Conservation (phyloP, 1,284 basidiomycete species). For the Fomitopsis betulina region DNA sequence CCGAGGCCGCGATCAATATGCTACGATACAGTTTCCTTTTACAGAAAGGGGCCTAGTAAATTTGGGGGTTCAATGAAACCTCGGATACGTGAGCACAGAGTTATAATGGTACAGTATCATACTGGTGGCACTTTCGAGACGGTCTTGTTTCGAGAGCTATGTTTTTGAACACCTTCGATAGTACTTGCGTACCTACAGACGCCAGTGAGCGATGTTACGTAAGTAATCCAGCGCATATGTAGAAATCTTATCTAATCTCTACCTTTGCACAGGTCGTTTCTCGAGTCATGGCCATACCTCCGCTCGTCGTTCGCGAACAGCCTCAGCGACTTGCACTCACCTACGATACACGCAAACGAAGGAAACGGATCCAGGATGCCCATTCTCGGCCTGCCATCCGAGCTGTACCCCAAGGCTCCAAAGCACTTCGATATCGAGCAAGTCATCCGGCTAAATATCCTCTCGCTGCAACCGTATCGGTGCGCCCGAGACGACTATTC, state of each 20-base stretch:
- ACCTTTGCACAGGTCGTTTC: neutral
- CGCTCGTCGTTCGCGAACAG: neutral
- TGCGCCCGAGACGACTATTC: slow-evolving; percentile 97
- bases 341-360: neutral
- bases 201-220: no score
- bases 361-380: slow-evolving; percentile 30
- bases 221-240: neutral
- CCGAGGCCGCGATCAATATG: no score
- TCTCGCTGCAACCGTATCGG: slow-evolving; percentile 88
- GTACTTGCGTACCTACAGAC: no score
- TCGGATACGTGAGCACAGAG: no score
- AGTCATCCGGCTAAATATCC: slow-evolving; percentile 93
- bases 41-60: no score
- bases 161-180: no score
- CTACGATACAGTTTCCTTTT: no score
- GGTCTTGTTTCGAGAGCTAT: no score
- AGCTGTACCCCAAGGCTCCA: slow-evolving; percentile 47
- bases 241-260: neutral
- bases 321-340: neutral
- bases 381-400: slow-evolving; percentile 40
- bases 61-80: no score
- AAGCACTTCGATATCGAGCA: slow-evolving; percentile 78
- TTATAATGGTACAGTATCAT: no score
- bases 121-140: no score
- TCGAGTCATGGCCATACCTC: neutral